Evolutionary conservation across 1,139 yeast genomes (phyloP), one percentile per base, ranked within the genome.

Genomic region (Sugiyamaella sp.): DNA sequence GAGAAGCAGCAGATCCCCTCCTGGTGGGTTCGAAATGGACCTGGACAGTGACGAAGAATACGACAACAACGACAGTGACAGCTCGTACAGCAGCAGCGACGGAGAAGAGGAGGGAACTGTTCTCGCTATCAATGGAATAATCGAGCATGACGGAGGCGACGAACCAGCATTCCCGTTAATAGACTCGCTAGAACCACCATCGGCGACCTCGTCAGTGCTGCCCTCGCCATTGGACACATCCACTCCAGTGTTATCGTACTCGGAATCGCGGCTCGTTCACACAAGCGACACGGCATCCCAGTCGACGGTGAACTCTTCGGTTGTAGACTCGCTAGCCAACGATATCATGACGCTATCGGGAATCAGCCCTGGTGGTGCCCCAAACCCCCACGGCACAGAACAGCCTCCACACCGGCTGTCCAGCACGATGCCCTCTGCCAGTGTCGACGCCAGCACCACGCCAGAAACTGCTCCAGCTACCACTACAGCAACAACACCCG

Each of bases 51-150:
- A 21, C 9, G 52, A 32, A 3, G 52, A 53, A 1, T 50, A 38
- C n/a, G 27, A 24, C 22, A 44, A 47, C 10, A 49, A 45, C 24
- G 51, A 52, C 24, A 45, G 45, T n/a, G 53, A 39, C 24, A 45
- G 39, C 20, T 48, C 51, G 12, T 16, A 24, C 12, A 42, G 29
- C 45, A 48, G 41, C 19, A 35, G 41, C 17, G 51, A 44, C 22
- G 20, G 45, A 27, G 49, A 42, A 27, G 32, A 16, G 14, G 51
- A 46, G 33, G 16, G 38, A 25, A 32, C 22, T 42, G 21, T 19
- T 12, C 12, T 35, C 16, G 45, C 35, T 21, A 2, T 17, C n/a
- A 17, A 14, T 29, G 47, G 47, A 19, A 2, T 3, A 5, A 35
- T 16, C 2, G 38, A 19, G n/a, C 24, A 19, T 17, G 29, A 20